Conservation (phyloP, 2,329 filamentous ascomycete species). For the Sporothrix dimorphospora region DNA sequence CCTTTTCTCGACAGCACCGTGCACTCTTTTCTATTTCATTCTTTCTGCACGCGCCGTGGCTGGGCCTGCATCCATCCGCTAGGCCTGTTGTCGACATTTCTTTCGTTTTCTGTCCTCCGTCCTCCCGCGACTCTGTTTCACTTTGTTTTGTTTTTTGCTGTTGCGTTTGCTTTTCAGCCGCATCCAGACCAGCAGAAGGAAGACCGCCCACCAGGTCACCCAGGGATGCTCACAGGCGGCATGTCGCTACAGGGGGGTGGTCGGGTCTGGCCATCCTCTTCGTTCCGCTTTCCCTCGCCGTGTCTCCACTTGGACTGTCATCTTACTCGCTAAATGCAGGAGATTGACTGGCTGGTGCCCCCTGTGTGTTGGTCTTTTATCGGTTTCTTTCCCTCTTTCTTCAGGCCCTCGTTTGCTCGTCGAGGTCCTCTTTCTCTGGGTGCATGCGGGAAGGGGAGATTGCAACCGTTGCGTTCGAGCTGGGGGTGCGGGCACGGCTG, state of each 20-base stretch:
- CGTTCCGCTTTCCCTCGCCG: neutral
- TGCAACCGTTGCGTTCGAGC: constrained; percentile 6
- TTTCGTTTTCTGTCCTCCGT: neutral
- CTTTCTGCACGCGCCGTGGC: neutral
- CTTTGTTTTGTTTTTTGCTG: neutral
- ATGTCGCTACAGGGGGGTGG: too few species aligned
- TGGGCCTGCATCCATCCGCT: constrained; percentile 5
- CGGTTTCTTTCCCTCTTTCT: neutral
- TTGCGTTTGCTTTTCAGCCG: neutral
- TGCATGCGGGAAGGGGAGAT: neutral
- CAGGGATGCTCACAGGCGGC: too few species aligned
- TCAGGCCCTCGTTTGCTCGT: neutral
- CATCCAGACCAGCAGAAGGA: neutral
- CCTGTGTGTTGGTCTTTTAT: constrained; percentile 3
- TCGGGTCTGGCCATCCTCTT: too few species aligned
- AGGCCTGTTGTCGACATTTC: neutral
- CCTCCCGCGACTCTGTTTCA: neutral
- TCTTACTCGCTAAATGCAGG: constrained; percentile 10
- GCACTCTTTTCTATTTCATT: neutral
- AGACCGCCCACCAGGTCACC: neutral
- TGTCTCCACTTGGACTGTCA: constrained; percentile 15
- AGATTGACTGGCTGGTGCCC: neutral
- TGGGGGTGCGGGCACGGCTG: neutral
- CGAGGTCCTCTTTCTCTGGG: neutral
- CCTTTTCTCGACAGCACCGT: neutral